Evolutionary conservation across 331 rosid species (phyloP).

Genomic region (Prunus yedoensis): DNA sequence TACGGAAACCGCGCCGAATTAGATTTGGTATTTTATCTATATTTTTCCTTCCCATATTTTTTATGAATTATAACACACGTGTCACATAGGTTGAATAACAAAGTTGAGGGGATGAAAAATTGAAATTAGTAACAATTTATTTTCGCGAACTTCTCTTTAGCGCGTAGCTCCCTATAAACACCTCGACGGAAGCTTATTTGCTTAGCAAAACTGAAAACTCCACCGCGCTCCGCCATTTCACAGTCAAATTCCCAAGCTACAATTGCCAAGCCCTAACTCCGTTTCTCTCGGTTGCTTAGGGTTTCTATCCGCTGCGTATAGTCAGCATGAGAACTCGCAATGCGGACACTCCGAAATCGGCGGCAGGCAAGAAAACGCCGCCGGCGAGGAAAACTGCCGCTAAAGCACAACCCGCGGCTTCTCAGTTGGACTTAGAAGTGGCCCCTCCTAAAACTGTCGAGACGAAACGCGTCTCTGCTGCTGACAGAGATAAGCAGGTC

Average conservation of each 20-base stretch:
- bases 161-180: not conserved
- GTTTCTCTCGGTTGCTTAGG: not conserved
- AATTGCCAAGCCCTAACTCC: not conserved
- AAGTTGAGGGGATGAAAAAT: too few species aligned
- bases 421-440: not conserved
- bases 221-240: not conserved
- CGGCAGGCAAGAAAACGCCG: slow-evolving; percentile 48
- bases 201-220: not conserved
- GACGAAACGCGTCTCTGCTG: slow-evolving; percentile 36
- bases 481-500: slow-evolving; percentile 34
- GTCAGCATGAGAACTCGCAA: slow-evolving; percentile 60
- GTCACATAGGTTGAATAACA: too few species aligned
- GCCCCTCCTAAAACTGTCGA: slow-evolving; percentile 23
- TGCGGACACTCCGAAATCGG: slow-evolving; percentile 38
- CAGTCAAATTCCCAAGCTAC: not conserved
- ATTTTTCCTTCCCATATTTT: too few species aligned
- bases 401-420: slow-evolving; percentile 30
- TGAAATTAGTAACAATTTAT: too few species aligned
- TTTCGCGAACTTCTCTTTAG: not conserved
- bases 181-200: not conserved
- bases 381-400: slow-evolving; percentile 46
- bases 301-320: not conserved
- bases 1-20: not conserved
- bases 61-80: too few species aligned
- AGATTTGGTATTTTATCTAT: not conserved